Evolutionary conservation across 2,329 filamentous ascomycete species (phyloP), one percentile per base, ranked within the genome.

Genomic region (Allantophomopsis lycopodina): DNA sequence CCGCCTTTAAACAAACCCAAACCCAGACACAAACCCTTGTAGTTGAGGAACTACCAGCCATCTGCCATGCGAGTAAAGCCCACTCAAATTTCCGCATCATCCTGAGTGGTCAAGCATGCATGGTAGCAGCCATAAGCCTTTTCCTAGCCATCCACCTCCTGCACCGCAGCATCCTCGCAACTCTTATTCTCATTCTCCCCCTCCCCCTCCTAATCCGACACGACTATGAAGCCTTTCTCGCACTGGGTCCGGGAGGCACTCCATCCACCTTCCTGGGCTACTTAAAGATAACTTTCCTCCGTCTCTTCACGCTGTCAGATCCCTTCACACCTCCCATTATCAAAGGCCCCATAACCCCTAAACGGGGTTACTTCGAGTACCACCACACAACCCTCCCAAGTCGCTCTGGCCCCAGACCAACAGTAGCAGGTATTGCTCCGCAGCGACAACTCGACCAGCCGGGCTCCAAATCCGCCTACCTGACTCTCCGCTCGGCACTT

Each of bases 201-300:
- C 52, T 63, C 43, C 53, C 47, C n/a, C 55, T 46, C 43, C 53
- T 64, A 43, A 59, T 83, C 49, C 73, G 76, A 53, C 73, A 76
- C 53, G 83, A 89, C 63, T 91, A 86, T 59, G 63, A 67, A 39
- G 80, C 79, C 55, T 91, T 86, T 60, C 63, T 89, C 46, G 72
- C 72, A 32, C 74, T 93, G 15, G 85, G 85, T 0, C 84, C 83
- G 0, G 85, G 85, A 17, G 85, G 85, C 42, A 89, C 83, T 0
- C 83, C 85, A 0, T 70, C 78, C 2, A 91, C 81, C 1, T 71
- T 83, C 33, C 46, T 60, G 5, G 85, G 84, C 46, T 93, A 89
- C 57, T 60, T 85, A 18, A 72, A 74, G 40, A 77, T 91, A 57
- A 80, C 79, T 45, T 73, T 76, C 58, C 71, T 89, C 37, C 75